A percentile compares a stretch with the other conserved stretches of the same genome.
phyloP scores from a whole-genome alignment of 108 stramenopile species.

The Nitzschia palea region DNA sequence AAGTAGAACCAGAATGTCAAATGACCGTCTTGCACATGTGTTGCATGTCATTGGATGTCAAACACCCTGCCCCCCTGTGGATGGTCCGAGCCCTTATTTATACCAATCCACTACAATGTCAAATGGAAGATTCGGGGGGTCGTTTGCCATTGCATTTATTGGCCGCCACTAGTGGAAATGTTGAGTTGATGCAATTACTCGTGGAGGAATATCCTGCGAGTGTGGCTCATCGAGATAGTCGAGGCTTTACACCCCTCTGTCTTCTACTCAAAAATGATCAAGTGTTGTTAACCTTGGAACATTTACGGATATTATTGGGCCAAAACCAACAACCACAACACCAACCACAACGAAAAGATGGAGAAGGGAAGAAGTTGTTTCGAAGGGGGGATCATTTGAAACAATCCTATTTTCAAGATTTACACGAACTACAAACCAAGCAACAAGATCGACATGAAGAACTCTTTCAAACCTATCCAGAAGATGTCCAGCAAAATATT shows the following conservation, averaged over 20 bases:
- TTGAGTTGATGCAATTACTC: conserved; percentile 38
- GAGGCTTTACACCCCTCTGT: conserved; percentile 49
- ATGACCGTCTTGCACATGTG: conserved; percentile 47
- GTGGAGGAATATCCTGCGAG: conserved; percentile 51
- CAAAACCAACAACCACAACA: conserved; percentile 7
- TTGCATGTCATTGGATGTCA: conserved; percentile 26
- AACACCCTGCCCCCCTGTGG: conserved; percentile 33
- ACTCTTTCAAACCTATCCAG: conserved; percentile 28
- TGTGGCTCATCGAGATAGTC: conserved; percentile 35
- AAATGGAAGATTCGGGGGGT: conserved; percentile 35
- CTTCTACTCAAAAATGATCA: conserved; percentile 40
- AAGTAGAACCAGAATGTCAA: conserved; percentile 29
- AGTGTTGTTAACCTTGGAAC: conserved; percentile 30
- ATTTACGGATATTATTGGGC: conserved; percentile 42
- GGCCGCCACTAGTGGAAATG: conserved; percentile 41
- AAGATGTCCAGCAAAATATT: conserved; percentile 30
- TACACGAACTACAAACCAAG: conserved; percentile 19
- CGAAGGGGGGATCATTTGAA: conserved; percentile 46
- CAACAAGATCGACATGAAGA: conserved; percentile 22
- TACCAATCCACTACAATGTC: conserved; percentile 25
- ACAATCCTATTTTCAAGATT: conserved; percentile 25
- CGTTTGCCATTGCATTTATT: conserved; percentile 51
- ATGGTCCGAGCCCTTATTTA: conserved; percentile 39
- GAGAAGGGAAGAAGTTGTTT: conserved; percentile 9
- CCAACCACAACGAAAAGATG: not conserved